A percentile compares a stretch with the other conserved stretches of the same genome.
Conservation (phyloP, 306 rosid genomes). For the Cucumis melo region DNA sequence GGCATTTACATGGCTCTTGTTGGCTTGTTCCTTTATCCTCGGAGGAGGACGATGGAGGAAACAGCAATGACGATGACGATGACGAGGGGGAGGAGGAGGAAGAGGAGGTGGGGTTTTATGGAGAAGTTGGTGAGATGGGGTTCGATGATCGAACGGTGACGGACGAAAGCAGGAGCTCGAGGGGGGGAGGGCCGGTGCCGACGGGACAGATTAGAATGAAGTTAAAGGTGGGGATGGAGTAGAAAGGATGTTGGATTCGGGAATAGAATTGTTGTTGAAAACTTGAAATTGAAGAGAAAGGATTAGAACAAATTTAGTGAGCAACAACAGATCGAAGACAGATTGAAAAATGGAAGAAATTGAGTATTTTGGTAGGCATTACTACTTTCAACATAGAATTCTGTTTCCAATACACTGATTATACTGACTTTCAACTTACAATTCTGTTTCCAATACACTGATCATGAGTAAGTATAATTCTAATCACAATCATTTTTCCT, state of each 20-base stretch:
- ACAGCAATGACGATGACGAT: background rate
- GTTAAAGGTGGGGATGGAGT: background rate
- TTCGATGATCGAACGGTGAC: background rate
- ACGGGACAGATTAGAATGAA: background rate
- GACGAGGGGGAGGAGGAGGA: background rate
- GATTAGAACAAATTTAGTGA: background rate
- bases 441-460: too few relatives aligned
- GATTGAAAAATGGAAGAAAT: background rate
- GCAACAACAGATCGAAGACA: too few relatives aligned
- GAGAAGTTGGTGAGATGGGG: background rate
- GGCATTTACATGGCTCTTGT: conserved; percentile 49
- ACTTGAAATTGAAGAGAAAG: background rate
- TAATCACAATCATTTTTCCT: background rate
- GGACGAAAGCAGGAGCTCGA: background rate
- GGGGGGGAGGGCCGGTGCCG: background rate
- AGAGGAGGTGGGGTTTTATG: background rate
- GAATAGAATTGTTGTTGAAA: background rate
- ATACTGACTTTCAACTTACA: too few relatives aligned
- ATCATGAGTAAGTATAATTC: background rate
- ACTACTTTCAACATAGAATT: background rate
- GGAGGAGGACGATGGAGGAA: conserved; percentile 15
- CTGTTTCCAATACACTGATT: background rate
- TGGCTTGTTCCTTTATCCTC: conserved; percentile 45
- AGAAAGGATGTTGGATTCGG: background rate
- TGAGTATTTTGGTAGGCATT: background rate